These are phyloP conservation scores for Leavenworthia alabamica DNA, from an alignment of 345 rosid genomes.

Conservation along the genomic window DNA sequence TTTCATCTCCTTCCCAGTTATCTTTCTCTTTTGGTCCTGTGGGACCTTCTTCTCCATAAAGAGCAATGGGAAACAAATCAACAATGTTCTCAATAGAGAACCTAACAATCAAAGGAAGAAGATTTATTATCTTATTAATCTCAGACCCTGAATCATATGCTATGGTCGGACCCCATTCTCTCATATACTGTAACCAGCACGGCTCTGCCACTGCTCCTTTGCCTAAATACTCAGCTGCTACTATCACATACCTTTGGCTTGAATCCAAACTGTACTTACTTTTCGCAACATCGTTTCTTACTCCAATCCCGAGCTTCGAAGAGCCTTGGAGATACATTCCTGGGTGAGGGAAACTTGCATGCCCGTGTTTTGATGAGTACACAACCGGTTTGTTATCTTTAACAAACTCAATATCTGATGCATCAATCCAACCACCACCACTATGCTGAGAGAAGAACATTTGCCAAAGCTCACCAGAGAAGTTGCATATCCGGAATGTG, in stretches of 20 bases:
- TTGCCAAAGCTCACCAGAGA: constrained; percentile 76
- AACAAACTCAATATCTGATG: constrained; percentile 57
- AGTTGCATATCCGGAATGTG: constrained; percentile 79
- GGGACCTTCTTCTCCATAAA: constrained; percentile 95
- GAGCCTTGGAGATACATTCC: constrained; percentile 85
- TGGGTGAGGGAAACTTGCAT: constrained; percentile 79
- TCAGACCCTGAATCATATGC: constrained; percentile 74
- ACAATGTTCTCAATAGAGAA: constrained; percentile 69
- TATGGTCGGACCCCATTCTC: constrained; percentile 91
- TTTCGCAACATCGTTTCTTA: constrained; percentile 55
- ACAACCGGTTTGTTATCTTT: constrained; percentile 51
- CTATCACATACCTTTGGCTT: constrained; percentile 52
- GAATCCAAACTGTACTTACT: constrained; percentile 62
- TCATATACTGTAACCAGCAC: constrained; percentile 83
- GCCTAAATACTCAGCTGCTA: constrained; percentile 80
- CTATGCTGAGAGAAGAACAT: constrained; percentile 82
- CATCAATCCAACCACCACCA: constrained; percentile 78
- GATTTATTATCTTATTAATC: constrained; percentile 54
- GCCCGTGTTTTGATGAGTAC: constrained; percentile 77
- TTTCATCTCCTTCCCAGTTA: constrained; percentile 85
- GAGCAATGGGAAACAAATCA: constrained; percentile 79
- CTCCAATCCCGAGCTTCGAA: constrained; percentile 65
- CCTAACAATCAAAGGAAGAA: constrained; percentile 62
- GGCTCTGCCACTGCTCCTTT: constrained; percentile 56
- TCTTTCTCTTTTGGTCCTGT: constrained; percentile 93